Evolutionary conservation across 75 land plant genomes (phyloP), one percentile per base, ranked within the genome.

Genomic region (Sequoiadendron giganteum): DNA sequence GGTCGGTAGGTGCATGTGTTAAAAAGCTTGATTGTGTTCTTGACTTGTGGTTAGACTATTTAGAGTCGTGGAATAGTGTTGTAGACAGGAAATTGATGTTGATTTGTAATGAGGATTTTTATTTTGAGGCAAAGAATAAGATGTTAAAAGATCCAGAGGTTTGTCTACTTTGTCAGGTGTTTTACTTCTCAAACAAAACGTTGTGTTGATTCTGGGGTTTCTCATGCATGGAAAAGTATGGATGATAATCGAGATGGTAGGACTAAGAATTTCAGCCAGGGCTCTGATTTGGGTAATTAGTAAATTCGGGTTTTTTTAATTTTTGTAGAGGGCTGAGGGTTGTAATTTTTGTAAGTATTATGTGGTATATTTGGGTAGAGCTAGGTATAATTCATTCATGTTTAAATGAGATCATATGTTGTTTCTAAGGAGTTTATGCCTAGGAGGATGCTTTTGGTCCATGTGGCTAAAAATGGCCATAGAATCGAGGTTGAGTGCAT

Each of bases 1-100:
- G 95, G 88, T 97, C 99, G 0, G 82, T 94, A 76, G 97, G 93
- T 32, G 91, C 89, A 18, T 89, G 96, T 32, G 90, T 95, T 10
- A 95, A 92, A 88, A 95, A 95, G 90, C 93, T 87, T 25, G 85
- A 90, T 10, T 86, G 89, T 75, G 92, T 94, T 61, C 92, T 97
- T 83, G 87, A 90, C 30, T 85, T 97, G n/a, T 97, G 99, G 99
- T 45, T 93, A 79, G 86, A 78, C 65, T 97, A 95, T 68, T 77
- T 96, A 85, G 94, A 95, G 87, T 96, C 97, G 3, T 96, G 97
- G 96, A 91, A 73, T 36, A 83, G 81, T 25, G 83, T 79, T 78
- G 52, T 70, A 16, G 95, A 91, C 55, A 86, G 79, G 9, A 48
- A 85, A 40, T 13, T 15, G 2, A 42, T 42, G 28, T 8, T 15